phyloP scores from a whole-genome alignment of 1,284 basidiomycete genomes.

The Heterobasidion irregulare region DNA sequence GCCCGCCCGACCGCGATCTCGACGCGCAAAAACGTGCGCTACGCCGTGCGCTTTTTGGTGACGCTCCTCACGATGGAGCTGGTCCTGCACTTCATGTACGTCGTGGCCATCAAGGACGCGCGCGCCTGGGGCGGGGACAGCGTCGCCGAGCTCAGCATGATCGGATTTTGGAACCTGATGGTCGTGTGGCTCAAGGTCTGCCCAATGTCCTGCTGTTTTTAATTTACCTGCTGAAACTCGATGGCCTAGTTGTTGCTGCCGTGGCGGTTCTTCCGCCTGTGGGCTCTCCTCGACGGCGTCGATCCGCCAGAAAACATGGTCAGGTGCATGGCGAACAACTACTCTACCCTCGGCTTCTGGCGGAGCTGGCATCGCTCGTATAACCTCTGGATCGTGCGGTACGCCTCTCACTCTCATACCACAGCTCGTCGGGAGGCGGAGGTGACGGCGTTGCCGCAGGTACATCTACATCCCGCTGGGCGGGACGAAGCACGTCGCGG shows the following conservation, averaged over 20 bases:
- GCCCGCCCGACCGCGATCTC: slow-evolving; percentile 39
- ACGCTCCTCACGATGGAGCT: slow-evolving; percentile 86
- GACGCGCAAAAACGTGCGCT: slow-evolving; percentile 33
- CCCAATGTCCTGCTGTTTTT: not conserved
- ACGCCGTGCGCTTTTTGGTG: slow-evolving; percentile 66
- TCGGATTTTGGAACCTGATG: slow-evolving; percentile 97
- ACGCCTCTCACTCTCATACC: slow-evolving; percentile 10
- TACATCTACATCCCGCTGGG: slow-evolving; percentile 96
- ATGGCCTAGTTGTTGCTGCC: slow-evolving; percentile 70
- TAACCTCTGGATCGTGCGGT: slow-evolving; percentile 94
- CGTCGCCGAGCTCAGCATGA: slow-evolving; percentile 82
- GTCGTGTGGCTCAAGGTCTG: slow-evolving; percentile 94
- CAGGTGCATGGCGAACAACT: slow-evolving; percentile 97
- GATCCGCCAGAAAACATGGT: slow-evolving; percentile 99
- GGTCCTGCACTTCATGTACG: slow-evolving; percentile 92
- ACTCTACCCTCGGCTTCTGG: slow-evolving; percentile 93
- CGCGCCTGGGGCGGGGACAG: slow-evolving; percentile 69
- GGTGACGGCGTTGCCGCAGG: slow-evolving; percentile 26
- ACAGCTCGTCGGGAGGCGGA: slow-evolving; percentile 1
- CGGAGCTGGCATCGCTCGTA: slow-evolving; percentile 94
- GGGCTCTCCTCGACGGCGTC: slow-evolving; percentile 86
- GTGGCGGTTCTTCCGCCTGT: slow-evolving; percentile 96
- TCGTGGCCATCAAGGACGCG: slow-evolving; percentile 92
- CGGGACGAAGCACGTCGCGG: slow-evolving; percentile 56
- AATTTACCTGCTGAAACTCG: not conserved